Evolutionary conservation across 2,329 filamentous ascomycete species (phyloP), one percentile per base, ranked within the genome.

Genomic region (Trichophyton simii): DNA sequence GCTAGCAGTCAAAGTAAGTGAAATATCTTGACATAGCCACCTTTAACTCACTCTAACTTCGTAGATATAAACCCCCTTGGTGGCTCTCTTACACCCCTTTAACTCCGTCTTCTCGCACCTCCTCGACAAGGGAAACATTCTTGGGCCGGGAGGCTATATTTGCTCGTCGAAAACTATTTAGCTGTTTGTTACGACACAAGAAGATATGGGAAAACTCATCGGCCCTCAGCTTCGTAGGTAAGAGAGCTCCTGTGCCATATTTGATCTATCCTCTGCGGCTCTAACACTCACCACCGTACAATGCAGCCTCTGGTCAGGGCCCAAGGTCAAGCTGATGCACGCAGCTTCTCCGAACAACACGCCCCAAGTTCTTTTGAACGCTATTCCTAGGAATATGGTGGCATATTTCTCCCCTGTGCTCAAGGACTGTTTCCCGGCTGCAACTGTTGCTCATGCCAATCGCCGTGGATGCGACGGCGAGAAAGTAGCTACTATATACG

Each of bases 381-480:
- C 52, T 34, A 62, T 63, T 20, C 64, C 64, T 18, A 59, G 60
- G 52, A 59, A 58, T 48, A 25, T 63, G 15, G 31, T 63, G 3
- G 60, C 15, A 2, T 60, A 65, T 18, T 66, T 66, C 46, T 66
- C 64, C 25, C n/a, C 22, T 7, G 42, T 60, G 20, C 20, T 64
- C 6, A 59, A 50, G 18, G 64, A 65, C 31, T 63, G 59, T 25
- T 63, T 65, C 52, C 63, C 64, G 18, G 9, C 55, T n/a, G 9
- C n/a, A 22, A 52, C 9, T 57, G 36, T 46, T 6, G 11, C 20
- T 11, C 48, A 60, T 18, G 64, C 61, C 2, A 61, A 61, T 42
- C 63, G 63, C 44, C 55, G 46, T 18, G 64, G 63, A 20, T 63
- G 64, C 22, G 63, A 65, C 44, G 63, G 64, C 4, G 41, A 42